Base-by-base conservation (phyloP, 2,329 filamentous ascomycete genomes). In the Didymella pomorum region DNA sequence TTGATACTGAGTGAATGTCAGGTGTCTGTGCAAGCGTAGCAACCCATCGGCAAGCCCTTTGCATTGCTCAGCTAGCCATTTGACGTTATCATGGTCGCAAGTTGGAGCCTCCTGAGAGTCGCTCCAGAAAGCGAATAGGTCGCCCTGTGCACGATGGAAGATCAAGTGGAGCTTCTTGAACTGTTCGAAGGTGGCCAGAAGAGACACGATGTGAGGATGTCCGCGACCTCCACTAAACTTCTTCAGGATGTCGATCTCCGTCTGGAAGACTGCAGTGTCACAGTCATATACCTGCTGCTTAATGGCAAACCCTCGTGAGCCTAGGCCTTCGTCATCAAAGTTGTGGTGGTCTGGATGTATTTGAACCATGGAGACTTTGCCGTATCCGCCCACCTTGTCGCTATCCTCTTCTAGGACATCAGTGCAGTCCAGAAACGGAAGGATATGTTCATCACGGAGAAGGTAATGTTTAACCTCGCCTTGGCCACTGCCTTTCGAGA, bases 181-280 rank as follows among this genome's bases (percentile, higher is more conserved):
- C 23, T 69, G 66, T n/a, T 64, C 60, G 25, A 61, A 69, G 0
- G 63, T 67, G 7, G 63, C 66, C 1, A 69, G 42, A 2, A 69
- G 49, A 3, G 60, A 61, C 0, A 69, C 56, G 2, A 67, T 53
- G 21, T 69, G 63, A 1, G 29, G 16, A 29, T 69, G 65, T 9
- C 51, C 46, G 10, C 43, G 23, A 16, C 26, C 47, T 1, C 61
- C 62, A 9, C 58, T 64, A 35, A 68, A 68, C 11, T 51, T 61
- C 44, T 57, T 68, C 25, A 65, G 31, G 11, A 64, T 60, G 0
- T 25, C 18, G 0, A 55, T 49, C 9, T 67, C 65, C 26, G 41
- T 64, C 23, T 52, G 52, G 39, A 59, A 67, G 0, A 55, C 31
- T 6, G 57, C 35, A 0, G 52, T 47, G 43, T 66, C 26, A 0